phyloP scores from a whole-genome alignment of 179 eudicot species.

The Camellia oleifera region DNA sequence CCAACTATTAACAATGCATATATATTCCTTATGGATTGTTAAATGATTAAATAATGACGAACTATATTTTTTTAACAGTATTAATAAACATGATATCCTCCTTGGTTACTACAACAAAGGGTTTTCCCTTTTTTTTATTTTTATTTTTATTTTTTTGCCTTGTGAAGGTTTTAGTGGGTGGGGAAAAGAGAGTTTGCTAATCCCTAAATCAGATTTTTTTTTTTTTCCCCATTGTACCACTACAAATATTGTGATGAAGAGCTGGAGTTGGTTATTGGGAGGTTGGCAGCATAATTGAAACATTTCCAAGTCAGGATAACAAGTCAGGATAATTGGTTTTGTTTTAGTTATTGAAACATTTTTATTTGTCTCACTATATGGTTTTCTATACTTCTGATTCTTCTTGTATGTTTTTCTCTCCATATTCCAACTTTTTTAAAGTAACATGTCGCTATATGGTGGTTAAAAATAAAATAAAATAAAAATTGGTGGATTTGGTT shows the following conservation, averaged over 20 bases:
- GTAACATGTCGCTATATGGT: background rate
- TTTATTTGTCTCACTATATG: too few relatives aligned
- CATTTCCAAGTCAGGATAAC: too few relatives aligned
- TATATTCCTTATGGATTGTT: background rate
- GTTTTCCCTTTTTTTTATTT: too few relatives aligned
- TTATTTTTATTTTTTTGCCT: too few relatives aligned
- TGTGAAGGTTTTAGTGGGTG: too few relatives aligned
- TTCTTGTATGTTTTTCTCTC: background rate
- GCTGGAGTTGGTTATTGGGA: background rate
- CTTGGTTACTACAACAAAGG: background rate
- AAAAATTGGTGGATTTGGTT: background rate
- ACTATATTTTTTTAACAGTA: background rate
- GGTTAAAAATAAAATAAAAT: background rate
- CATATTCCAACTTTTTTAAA: background rate
- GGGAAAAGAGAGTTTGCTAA: background rate
- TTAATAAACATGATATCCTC: background rate
- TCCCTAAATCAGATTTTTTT: background rate
- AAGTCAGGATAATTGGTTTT: too few relatives aligned
- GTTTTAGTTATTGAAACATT: too few relatives aligned
- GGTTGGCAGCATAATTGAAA: background rate
- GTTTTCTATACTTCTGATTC: background rate
- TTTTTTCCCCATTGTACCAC: background rate
- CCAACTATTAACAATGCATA: background rate
- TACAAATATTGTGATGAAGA: background rate
- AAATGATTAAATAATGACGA: background rate